phyloP scores from a whole-genome alignment of 1,284 basidiomycete genomes.

The Sanghuangporus sanghuang region DNA sequence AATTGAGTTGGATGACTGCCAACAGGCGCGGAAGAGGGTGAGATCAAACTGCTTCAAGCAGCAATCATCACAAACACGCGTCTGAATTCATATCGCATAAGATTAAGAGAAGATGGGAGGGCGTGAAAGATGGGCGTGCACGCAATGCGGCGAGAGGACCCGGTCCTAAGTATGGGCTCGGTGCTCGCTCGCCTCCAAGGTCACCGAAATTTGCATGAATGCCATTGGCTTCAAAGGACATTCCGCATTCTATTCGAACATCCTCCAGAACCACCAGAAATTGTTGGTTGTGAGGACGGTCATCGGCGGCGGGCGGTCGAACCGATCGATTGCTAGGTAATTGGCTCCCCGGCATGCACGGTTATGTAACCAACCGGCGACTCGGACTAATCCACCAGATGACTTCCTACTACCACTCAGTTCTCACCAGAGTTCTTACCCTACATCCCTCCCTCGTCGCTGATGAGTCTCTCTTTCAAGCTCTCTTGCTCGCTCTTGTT shows the following conservation, averaged over 20 bases:
- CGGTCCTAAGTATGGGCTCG: neutral
- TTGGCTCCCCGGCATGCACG: neutral
- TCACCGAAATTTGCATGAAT: neutral
- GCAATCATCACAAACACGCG: slow-evolving; percentile 12
- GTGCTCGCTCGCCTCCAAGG: neutral
- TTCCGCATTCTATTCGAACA: neutral
- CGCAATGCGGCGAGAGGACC: neutral
- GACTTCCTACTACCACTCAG: slow-evolving; percentile 44
- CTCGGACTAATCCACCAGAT: neutral
- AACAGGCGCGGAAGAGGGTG: slow-evolving; percentile 1
- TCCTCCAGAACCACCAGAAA: too few species aligned
- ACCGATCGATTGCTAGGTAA: neutral
- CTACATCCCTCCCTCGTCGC: slow-evolving; percentile 39
- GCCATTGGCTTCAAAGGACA: neutral
- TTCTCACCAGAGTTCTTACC: slow-evolving; percentile 42
- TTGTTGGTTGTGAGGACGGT: neutral
- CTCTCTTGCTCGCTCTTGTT: slow-evolving; percentile 59
- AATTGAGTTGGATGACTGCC: neutral
- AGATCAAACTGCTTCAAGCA: slow-evolving; percentile 12
- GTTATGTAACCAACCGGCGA: neutral
- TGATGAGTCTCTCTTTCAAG: slow-evolving; percentile 51
- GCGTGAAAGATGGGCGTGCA: neutral
- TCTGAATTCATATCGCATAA: slow-evolving; percentile 2
- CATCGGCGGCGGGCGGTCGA: neutral
- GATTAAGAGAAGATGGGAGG: neutral